phyloP scores from a whole-genome alignment of 345 rosid species.

The Camelina hispida region DNA sequence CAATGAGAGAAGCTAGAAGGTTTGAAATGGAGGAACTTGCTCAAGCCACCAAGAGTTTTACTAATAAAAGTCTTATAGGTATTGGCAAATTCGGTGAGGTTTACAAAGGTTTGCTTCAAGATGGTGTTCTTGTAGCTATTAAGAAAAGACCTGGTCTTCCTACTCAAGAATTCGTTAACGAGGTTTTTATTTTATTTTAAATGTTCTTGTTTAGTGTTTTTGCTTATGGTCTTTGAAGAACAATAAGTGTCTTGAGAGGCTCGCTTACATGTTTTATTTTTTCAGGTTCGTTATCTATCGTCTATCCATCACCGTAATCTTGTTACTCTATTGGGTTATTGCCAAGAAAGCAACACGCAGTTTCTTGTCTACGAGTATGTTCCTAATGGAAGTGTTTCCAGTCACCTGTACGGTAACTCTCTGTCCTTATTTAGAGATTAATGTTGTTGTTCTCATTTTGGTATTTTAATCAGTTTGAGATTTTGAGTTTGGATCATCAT shows the following conservation, averaged over 20 bases:
- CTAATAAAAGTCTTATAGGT: slow-evolving; percentile 78
- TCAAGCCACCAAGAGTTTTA: slow-evolving; percentile 78
- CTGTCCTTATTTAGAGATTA: slow-evolving; percentile 49
- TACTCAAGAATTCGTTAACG: slow-evolving; percentile 78
- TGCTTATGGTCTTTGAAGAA: slow-evolving; percentile 10
- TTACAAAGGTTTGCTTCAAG: slow-evolving; percentile 88
- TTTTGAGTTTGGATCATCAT: slow-evolving; percentile 14
- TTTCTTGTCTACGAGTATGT: slow-evolving; percentile 84
- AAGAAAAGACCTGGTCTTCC: slow-evolving; percentile 79
- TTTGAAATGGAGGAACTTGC: slow-evolving; percentile 89
- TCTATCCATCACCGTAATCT: slow-evolving; percentile 86
- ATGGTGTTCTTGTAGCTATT: slow-evolving; percentile 90
- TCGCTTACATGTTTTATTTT: background rate
- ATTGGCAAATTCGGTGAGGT: slow-evolving; percentile 90
- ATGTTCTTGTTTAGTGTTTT: slow-evolving; percentile 41
- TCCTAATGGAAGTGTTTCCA: slow-evolving; percentile 97
- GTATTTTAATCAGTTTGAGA: slow-evolving; percentile 24
- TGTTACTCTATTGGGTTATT: slow-evolving; percentile 87
- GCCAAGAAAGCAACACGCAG: slow-evolving; percentile 84
- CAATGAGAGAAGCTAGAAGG: slow-evolving; percentile 73
- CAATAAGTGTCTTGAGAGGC: slow-evolving; percentile 16
- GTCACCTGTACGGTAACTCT: slow-evolving; percentile 96
- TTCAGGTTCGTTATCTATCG: slow-evolving; percentile 82
- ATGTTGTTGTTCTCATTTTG: slow-evolving; percentile 26
- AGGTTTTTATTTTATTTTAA: slow-evolving; percentile 58